These are phyloP conservation scores for Candolleomyces eurysporus DNA, from an alignment of 768 basidiomycete species.

Conservation along the genomic window DNA sequence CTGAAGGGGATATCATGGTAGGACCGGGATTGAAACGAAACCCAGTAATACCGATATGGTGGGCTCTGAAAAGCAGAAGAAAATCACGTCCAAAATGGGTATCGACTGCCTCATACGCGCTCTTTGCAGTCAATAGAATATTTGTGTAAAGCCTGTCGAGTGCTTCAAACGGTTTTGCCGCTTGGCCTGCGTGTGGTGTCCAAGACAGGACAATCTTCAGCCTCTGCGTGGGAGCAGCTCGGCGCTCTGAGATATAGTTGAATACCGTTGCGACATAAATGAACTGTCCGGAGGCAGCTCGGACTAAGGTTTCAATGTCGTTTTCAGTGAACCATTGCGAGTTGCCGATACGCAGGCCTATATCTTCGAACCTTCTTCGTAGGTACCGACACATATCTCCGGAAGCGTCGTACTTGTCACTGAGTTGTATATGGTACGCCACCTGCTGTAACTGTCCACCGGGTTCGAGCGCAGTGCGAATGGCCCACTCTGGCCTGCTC, in stretches of 20 bases:
- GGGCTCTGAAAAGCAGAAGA: background rate
- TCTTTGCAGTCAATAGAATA: background rate
- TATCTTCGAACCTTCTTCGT: background rate
- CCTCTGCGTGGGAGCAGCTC: background rate
- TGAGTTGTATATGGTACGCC: background rate
- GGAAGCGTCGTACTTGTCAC: background rate
- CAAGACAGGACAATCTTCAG: background rate
- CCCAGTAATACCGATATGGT: no score
- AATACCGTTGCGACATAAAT: conserved; percentile 4
- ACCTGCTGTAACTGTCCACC: background rate
- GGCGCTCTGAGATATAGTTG: background rate
- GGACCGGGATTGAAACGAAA: no score
- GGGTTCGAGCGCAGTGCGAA: background rate
- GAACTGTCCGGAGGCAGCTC: conserved; percentile 1
- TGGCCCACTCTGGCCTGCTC: background rate
- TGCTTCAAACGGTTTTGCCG: background rate
- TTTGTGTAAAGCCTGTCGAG: background rate
- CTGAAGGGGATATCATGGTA: no score
- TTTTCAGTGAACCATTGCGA: background rate
- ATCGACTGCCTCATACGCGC: background rate
- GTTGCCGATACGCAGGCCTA: background rate
- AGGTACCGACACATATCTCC: conserved; percentile 1
- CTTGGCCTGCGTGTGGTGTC: background rate
- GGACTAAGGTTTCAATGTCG: background rate
- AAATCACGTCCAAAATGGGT: background rate